Evolutionary conservation across 164 flowering plant species (phyloP).

Genomic region (Protea cynaroides): DNA sequence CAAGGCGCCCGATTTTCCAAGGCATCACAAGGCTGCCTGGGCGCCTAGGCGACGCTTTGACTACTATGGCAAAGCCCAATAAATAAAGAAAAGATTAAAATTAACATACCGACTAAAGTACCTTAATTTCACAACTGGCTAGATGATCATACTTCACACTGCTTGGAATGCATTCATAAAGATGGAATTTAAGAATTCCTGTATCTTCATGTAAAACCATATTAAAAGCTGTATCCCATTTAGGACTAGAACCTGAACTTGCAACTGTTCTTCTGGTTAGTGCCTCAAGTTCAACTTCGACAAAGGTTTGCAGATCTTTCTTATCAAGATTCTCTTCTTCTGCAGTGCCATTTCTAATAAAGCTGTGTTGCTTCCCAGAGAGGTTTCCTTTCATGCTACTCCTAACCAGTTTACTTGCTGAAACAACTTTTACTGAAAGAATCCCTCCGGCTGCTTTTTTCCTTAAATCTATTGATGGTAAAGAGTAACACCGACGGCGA

Average conservation of each 20-base stretch:
- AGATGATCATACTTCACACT: constrained; percentile 67
- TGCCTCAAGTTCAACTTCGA: constrained; percentile 86
- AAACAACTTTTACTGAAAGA: constrained; percentile 61
- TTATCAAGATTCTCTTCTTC: constrained; percentile 28
- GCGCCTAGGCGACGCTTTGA: too few relatives aligned
- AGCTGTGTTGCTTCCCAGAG: constrained; percentile 33
- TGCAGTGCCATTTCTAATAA: not conserved
- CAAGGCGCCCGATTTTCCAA: too few relatives aligned
- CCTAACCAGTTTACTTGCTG: constrained; percentile 49
- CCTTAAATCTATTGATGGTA: constrained; percentile 57
- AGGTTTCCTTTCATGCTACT: constrained; percentile 35
- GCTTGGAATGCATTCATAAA: constrained; percentile 59
- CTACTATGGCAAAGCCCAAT: too few relatives aligned
- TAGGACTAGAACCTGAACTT: constrained; percentile 53
- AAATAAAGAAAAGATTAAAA: constrained; percentile 3
- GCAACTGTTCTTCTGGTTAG: constrained; percentile 66
- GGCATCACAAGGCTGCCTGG: too few relatives aligned
- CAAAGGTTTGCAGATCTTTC: constrained; percentile 51
- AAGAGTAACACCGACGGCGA: constrained; percentile 67
- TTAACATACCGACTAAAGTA: constrained; percentile 12
- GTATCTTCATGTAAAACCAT: constrained; percentile 72
- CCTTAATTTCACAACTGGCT: constrained; percentile 88
- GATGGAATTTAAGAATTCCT: constrained; percentile 60
- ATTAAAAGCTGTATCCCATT: constrained; percentile 77
- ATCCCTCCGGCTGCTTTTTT: constrained; percentile 75